Evolutionary conservation across 2,329 filamentous ascomycete genomes (phyloP).

Genomic region (Chaetomiaceae sp.): DNA sequence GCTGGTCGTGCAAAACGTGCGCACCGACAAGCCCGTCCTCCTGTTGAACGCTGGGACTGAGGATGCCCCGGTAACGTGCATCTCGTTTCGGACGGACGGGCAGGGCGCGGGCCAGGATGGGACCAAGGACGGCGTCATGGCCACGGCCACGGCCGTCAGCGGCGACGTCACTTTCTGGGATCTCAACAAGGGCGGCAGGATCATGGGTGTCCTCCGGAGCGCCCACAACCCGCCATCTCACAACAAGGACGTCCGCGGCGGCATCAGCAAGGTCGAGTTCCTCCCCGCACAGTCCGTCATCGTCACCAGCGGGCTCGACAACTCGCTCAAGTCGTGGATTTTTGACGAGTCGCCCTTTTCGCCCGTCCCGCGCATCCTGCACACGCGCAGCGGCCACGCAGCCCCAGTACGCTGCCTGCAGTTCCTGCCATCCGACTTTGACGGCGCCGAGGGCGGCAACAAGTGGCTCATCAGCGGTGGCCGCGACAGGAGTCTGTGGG

Average conservation of each 20-base stretch:
- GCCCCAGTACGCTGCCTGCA: slow-evolving; percentile 75
- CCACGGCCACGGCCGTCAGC: slow-evolving; percentile 70
- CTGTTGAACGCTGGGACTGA: slow-evolving; percentile 61
- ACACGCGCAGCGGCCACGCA: slow-evolving; percentile 83
- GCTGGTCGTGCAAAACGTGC: slow-evolving; percentile 75
- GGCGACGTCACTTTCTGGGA: slow-evolving; percentile 97
- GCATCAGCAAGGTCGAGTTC: slow-evolving; percentile 85
- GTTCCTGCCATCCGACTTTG: slow-evolving; percentile 83
- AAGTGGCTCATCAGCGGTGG: slow-evolving; percentile 94
- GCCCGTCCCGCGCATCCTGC: slow-evolving; percentile 76
- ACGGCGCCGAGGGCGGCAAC: slow-evolving; percentile 79
- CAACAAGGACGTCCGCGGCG: slow-evolving; percentile 59
- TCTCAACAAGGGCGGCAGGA: slow-evolving; percentile 78
- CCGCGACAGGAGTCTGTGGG: slow-evolving; percentile 88
- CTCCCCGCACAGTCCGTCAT: slow-evolving; percentile 83
- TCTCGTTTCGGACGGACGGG: slow-evolving; percentile 87
- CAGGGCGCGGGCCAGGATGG: slow-evolving; percentile 85
- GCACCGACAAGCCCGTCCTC: slow-evolving; percentile 69
- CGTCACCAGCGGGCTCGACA: slow-evolving; percentile 85
- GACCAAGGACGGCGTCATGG: slow-evolving; percentile 84
- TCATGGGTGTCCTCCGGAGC: slow-evolving; percentile 79
- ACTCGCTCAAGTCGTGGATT: slow-evolving; percentile 93
- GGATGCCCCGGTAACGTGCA: slow-evolving; percentile 66
- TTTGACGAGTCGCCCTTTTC: slow-evolving; percentile 91
- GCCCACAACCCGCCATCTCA: slow-evolving; percentile 74